phyloP scores from a whole-genome alignment of 2,329 filamentous ascomycete genomes.

The Fusarium sp. region DNA sequence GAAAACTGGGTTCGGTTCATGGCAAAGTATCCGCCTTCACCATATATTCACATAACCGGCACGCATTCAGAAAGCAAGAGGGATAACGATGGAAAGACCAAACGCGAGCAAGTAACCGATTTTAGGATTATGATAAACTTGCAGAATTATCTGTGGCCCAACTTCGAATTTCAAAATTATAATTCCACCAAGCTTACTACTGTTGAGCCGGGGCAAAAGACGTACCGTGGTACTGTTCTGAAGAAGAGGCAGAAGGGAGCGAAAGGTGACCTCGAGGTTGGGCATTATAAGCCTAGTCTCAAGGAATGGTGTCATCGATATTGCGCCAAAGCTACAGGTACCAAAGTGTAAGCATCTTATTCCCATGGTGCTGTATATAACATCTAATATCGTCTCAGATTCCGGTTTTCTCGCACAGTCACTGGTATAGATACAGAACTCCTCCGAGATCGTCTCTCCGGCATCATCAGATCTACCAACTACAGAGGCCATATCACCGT shows the following conservation, averaged over 20 bases:
- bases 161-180: conserved; percentile 4
- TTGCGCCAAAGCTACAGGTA: conserved; percentile 24
- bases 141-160: conserved; percentile 41
- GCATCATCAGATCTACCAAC: conserved; percentile 30
- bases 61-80: conserved; percentile 28
- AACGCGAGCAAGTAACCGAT: conserved; percentile 28
- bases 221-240: conserved; percentile 38
- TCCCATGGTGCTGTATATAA: accelerated
- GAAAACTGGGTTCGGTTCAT: conserved; percentile 31
- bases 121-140: conserved; percentile 37
- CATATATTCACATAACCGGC: conserved; percentile 35
- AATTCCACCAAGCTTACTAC: conserved; percentile 23
- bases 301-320: conserved; percentile 43
- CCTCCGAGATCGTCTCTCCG: not conserved
- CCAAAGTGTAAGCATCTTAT: conserved; percentile 29
- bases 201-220: conserved; percentile 33
- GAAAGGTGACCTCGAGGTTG: conserved; percentile 35
- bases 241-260: conserved; percentile 28
- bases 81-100: conserved; percentile 36
- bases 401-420: conserved; percentile 31
- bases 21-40: conserved; percentile 28
- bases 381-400: conserved; percentile 22
- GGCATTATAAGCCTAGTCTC: conserved; percentile 27
- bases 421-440: conserved; percentile 19
- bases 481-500: conserved; percentile 33